Conservation (phyloP, 495 filamentous ascomycete species). For the Hyaloscypha finlandica region DNA sequence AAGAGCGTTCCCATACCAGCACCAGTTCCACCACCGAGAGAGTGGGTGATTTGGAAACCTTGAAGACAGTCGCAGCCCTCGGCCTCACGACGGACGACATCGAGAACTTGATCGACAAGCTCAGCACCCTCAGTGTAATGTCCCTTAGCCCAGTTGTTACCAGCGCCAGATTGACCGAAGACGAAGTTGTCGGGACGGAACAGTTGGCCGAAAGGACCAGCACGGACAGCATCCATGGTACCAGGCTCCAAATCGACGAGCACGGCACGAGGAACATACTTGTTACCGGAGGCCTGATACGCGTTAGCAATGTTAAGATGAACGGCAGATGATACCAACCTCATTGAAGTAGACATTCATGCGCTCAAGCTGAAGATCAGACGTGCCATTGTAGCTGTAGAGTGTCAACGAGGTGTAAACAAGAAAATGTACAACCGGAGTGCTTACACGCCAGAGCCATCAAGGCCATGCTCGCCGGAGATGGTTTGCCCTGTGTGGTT, state of each 20-base stretch:
- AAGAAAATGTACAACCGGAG: background rate
- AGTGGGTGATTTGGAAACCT: conserved; percentile 99
- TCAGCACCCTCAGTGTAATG: conserved; percentile 99
- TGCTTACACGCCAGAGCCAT: conserved; percentile 88
- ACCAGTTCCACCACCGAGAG: conserved; percentile 99
- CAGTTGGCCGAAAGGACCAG: conserved; percentile 97
- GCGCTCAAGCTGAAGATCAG: conserved; percentile 98
- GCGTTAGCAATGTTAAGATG: conserved; percentile 22
- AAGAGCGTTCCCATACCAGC: conserved; percentile 99
- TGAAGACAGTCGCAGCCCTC: conserved; percentile 99
- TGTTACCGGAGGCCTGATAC: conserved; percentile 84
- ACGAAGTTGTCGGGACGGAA: conserved; percentile 99
- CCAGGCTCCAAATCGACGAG: conserved; percentile 98
- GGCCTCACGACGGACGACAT: conserved; percentile 98
- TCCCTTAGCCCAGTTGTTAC: conserved; percentile 99
- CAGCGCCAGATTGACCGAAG: conserved; percentile 98
- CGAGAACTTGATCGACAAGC: conserved; percentile 96
- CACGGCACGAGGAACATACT: conserved; percentile 99
- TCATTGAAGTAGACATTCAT: conserved; percentile 99
- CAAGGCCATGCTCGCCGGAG: conserved; percentile 98
- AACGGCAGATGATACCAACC: conserved; percentile 52
- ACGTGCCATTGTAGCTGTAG: conserved; percentile 90
- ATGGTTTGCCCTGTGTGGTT: conserved; percentile 76
- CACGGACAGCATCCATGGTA: conserved; percentile 99
- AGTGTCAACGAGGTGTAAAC: conserved; percentile 39